phyloP scores from a whole-genome alignment of 768 basidiomycete genomes.

The Stropharia rugosoannulata region DNA sequence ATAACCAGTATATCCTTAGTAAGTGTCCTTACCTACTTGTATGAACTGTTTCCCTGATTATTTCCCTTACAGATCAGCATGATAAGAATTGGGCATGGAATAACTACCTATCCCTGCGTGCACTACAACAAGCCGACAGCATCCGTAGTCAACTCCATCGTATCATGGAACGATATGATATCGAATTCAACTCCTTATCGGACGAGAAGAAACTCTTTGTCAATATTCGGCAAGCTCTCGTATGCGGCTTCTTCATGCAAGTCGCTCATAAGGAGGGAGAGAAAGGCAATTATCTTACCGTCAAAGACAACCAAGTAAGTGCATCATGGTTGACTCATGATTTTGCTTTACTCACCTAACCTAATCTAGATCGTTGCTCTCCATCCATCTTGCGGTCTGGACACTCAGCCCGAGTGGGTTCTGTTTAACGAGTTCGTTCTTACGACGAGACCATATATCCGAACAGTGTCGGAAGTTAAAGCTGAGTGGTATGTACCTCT shows the following conservation, averaged over 20 bases:
- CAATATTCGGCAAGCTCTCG: conserved; percentile 80
- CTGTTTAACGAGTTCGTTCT: conserved; percentile 94
- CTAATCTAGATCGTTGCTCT: conserved; percentile 57
- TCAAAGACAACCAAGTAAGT: conserved; percentile 91
- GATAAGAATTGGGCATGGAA: conserved; percentile 91
- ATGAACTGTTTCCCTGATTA: neutral
- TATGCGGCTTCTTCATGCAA: conserved; percentile 98
- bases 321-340: neutral
- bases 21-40: conserved; percentile 19
- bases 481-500: conserved; percentile 69
- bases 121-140: conserved; percentile 89
- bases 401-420: conserved; percentile 89
- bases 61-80: conserved; percentile 48
- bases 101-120: conserved; percentile 82
- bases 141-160: conserved; percentile 87
- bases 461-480: conserved; percentile 85
- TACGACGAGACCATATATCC: conserved; percentile 85
- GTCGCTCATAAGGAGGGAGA: conserved; percentile 94
- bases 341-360: conserved; percentile 3
- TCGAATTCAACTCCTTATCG: conserved; percentile 66
- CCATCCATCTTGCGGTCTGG: conserved; percentile 87
- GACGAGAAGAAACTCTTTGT: conserved; percentile 72
- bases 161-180: conserved; percentile 87
- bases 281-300: conserved; percentile 83
- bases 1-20: conserved; percentile 89